Evolutionary conservation across 805 yeast species (phyloP).

Genomic region (Teunomyces kruisii): DNA sequence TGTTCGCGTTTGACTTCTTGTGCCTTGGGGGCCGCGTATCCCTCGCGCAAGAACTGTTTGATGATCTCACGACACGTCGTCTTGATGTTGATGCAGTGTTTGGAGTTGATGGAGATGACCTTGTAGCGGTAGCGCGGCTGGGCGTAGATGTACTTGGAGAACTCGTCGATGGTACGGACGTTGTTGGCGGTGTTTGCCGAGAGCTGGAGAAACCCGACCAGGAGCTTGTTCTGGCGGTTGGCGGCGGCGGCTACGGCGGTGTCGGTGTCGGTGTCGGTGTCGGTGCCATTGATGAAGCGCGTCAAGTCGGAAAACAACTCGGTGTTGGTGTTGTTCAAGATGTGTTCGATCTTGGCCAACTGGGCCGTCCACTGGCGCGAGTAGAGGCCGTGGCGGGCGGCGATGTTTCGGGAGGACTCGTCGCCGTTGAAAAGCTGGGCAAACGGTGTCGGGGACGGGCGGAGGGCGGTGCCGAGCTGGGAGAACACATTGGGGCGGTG

Average conservation of each 20-base stretch:
- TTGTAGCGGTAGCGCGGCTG: slow-evolving; percentile 12
- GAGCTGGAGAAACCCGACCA: slow-evolving; percentile 34
- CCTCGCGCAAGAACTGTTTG: slow-evolving; percentile 25
- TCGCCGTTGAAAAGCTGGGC: slow-evolving; percentile 20
- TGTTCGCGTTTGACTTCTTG: slow-evolving; percentile 8
- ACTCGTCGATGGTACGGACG: slow-evolving; percentile 36
- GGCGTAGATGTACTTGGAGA: slow-evolving; percentile 18
- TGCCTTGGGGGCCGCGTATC: slow-evolving; percentile 6
- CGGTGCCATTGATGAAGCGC: slow-evolving; percentile 22
- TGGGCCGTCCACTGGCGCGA: slow-evolving; percentile 30
- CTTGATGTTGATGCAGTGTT: slow-evolving; percentile 34
- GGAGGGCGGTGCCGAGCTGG: background rate
- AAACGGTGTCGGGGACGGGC: slow-evolving; percentile 19
- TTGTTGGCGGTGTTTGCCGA: slow-evolving; percentile 44
- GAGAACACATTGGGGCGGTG: slow-evolving; percentile 6
- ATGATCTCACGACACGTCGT: slow-evolving; percentile 33
- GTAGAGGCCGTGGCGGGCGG: slow-evolving; percentile 22
- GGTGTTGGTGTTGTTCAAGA: slow-evolving; percentile 33
- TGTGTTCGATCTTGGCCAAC: slow-evolving; percentile 22
- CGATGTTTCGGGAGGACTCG: slow-evolving; percentile 22
- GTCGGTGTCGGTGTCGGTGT: slow-evolving; percentile 4
- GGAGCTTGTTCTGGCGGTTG: slow-evolving; percentile 21
- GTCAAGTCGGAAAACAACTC: slow-evolving; percentile 27
- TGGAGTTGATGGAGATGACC: slow-evolving; percentile 29
- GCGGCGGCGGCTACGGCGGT: no score